These are phyloP conservation scores for Clohesyomyces aquaticus DNA, from an alignment of 495 filamentous ascomycete genomes.

Conservation along the genomic window DNA sequence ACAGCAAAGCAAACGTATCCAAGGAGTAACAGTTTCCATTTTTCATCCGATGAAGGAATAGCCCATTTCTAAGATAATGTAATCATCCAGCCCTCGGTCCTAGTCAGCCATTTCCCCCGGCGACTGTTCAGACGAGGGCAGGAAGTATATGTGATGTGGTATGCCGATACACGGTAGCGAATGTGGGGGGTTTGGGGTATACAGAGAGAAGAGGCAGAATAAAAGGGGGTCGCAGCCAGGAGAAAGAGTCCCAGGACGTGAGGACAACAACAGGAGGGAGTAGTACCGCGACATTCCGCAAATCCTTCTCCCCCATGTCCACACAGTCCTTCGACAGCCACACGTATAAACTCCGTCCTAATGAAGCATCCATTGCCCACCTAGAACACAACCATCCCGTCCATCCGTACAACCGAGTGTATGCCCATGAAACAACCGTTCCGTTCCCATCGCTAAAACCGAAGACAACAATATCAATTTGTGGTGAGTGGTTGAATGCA, in stretches of 20 bases:
- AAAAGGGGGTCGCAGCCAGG: neutral
- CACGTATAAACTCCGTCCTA: neutral
- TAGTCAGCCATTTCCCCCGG: neutral
- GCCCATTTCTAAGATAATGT: slow-evolving; percentile 25
- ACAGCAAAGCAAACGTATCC: neutral
- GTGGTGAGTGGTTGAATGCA: neutral
- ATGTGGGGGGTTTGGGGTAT: slow-evolving; percentile 16
- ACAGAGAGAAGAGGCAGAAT: neutral
- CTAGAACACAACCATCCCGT: neutral
- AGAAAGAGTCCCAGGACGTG: neutral
- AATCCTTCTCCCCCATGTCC: neutral
- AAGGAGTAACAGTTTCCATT: slow-evolving; percentile 4
- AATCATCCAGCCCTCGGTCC: neutral
- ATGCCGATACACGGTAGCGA: slow-evolving; percentile 11
- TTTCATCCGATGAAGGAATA: slow-evolving; percentile 33
- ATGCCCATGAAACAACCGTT: neutral
- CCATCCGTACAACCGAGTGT: neutral
- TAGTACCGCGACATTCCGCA: neutral
- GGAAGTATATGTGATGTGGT: neutral
- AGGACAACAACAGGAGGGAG: neutral
- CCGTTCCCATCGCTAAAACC: neutral
- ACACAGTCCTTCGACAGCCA: neutral
- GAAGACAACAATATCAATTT: slow-evolving; percentile 17
- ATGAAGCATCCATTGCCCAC: neutral
- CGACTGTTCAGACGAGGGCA: neutral